phyloP scores from a whole-genome alignment of 176 grass and related monocot species.

The Musa itinerans region DNA sequence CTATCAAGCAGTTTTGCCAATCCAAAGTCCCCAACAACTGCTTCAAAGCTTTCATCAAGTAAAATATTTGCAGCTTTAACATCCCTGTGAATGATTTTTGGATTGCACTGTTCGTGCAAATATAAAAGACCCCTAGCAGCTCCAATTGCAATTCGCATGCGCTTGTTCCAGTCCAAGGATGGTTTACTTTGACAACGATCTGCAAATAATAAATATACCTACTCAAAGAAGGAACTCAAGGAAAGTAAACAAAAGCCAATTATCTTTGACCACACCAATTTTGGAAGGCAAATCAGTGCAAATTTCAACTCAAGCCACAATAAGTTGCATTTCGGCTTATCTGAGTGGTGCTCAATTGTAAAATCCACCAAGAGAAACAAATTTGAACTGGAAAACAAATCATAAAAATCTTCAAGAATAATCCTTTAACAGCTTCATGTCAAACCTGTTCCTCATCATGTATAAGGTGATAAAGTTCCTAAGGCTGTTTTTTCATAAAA shows the following conservation, averaged over 20 bases:
- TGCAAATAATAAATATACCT: conserved; percentile 28
- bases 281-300: not conserved
- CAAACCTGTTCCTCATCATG: too few species aligned
- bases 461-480: too few species aligned
- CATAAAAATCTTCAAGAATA: too few species aligned
- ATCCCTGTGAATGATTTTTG: conserved; percentile 96
- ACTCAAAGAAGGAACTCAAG: not conserved
- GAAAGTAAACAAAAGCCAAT: not conserved
- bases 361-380: not conserved
- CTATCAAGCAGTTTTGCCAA: conserved; percentile 89
- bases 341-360: too few species aligned
- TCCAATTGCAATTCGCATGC: conserved; percentile 72
- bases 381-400: not conserved
- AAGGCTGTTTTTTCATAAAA: too few species aligned
- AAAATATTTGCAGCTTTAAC: conserved; percentile 96
- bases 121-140: conserved; percentile 86
- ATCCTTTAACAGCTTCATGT: too few species aligned
- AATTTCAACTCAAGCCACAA: not conserved
- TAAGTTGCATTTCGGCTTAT: too few species aligned
- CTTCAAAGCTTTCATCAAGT: conserved; percentile 82
- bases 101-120: conserved; percentile 93
- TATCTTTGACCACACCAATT: not conserved
- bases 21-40: conserved; percentile 91
- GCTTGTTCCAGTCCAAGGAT: conserved; percentile 81
- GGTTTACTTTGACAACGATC: conserved; percentile 58